Evolutionary conservation across 345 rosid genomes (phyloP), one percentile per base, ranked within the genome.

Genomic region (Lepidium sativum): DNA sequence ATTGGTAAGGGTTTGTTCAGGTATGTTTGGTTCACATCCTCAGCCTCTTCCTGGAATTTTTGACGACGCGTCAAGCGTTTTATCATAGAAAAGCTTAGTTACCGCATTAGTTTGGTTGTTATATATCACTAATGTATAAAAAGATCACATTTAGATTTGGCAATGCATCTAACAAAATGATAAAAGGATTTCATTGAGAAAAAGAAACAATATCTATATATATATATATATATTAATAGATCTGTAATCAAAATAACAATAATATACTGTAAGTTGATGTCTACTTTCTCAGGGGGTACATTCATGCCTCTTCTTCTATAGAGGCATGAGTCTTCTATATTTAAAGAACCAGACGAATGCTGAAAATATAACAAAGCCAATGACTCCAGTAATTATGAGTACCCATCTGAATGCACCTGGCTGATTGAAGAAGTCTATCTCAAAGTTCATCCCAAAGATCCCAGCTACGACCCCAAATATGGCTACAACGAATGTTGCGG

Each of bases 391-490:
- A 4, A 90, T 70, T 32, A 79, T 9, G 32, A 92, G 91, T 4
- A 90, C 99, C 99, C 99, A 90, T 49, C 82, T 85, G 66, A 94
- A 90, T 61, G 99, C 96, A 9, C 39, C 67, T 10, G 86, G 67
- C 50, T 86, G 74, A 10, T 85, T 84, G 69, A 94, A 94, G 50
- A 94, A 54, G 11, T 96, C 75, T 72, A 88, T 73, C 9, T 51
- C 27, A 54, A 94, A 94, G 65, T 91, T 91, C 99, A 94, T 94
- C 13, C 97, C 99, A 72, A 94, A 94, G 48, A 94, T 74, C 69
- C 99, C 97, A 4, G 99, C 96, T 39, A 94, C 99, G 3, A 94
- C 99, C 43, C 96, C 99, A 60, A 94, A 94, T 35, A 94, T 88
- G 34, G 99, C 96, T 15, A 86, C 99, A 20, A 94, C 97, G 33